Evolutionary conservation across 345 rosid species (phyloP), one percentile per base, ranked within the genome.

Genomic region (Bruguiera parviflora): DNA sequence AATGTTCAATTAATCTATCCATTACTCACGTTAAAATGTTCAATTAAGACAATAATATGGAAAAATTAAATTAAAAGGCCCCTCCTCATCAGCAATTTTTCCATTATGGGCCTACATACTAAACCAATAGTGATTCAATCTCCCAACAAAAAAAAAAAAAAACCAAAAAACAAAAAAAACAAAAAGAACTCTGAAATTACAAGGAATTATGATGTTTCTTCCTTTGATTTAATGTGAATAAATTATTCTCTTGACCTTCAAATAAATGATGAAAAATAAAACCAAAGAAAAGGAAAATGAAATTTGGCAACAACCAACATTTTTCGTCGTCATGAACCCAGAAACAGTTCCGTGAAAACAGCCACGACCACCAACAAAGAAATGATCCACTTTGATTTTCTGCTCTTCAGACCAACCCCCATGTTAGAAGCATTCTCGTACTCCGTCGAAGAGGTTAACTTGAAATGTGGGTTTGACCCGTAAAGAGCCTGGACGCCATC

Each of bases 381-480:
- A 75, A 71, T 63, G 33, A 78, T 75, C 78, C 71, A 76, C 67
- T 58, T 78, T 19, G 73, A 64, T 27, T 74, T 49, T 52, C 81
- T 70, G 9, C 39, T 22, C 35, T 57, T 22, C 0, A 64, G 28
- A 18, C 77, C 57, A 62, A 37, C 57, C 21, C 73, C 87, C 32
- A 66, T n/a, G 76, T 80, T 80, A 2, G 79, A 70, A 58, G 91
- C 84, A 69, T 87, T 77, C 66, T 87, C 92, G 3, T 88, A 79
- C 57, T 74, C 86, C 65, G 84, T 60, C 69, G 87, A 73, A 19
- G 94, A 84, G 71, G 87, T 85, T 61, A 82, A 70, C 80, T 69
- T 83, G 78, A 91, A 81, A 55, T 84, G 84, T 0, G 98, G 98
- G 29, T 94, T 93, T 60, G 88, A 68, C 33, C 97, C 97, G 22